phyloP scores from a whole-genome alignment of 2,329 filamentous ascomycete genomes.

The Periconia sp. region DNA sequence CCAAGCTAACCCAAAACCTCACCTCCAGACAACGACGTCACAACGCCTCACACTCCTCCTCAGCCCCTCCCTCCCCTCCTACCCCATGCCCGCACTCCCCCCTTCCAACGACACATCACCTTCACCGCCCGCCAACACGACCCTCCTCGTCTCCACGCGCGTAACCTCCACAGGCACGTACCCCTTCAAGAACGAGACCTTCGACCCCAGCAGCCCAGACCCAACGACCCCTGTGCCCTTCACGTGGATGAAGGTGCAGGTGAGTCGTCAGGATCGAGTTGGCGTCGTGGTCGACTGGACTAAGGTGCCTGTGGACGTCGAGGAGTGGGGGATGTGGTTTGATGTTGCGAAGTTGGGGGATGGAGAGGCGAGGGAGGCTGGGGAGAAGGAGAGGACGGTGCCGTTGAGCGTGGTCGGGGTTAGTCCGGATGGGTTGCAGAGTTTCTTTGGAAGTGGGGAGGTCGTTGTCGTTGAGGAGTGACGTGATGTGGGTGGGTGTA shows the following conservation, averaged over 20 bases:
- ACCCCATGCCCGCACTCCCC: conserved; percentile 46
- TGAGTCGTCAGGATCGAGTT: conserved; percentile 14
- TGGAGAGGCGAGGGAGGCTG: no score
- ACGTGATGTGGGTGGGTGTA: no score
- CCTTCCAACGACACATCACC: conserved; percentile 53
- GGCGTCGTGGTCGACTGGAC: conserved; percentile 23
- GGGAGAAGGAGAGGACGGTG: not conserved
- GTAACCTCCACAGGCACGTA: conserved; percentile 45
- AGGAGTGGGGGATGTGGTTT: conserved; percentile 32
- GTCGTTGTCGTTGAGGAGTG: conserved; percentile 30
- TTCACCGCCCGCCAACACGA: conserved; percentile 36
- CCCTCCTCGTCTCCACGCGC: conserved; percentile 58
- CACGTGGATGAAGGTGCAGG: conserved; percentile 30
- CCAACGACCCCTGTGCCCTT: conserved; percentile 9
- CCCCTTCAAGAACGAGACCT: conserved; percentile 18
- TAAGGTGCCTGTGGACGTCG: conserved; percentile 42
- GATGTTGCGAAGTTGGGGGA: not conserved
- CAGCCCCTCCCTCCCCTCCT: conserved; percentile 7
- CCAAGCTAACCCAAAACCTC: no score
- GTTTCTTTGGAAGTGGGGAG: conserved; percentile 39
- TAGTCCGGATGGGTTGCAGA: conserved; percentile 30
- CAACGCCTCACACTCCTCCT: conserved; percentile 9
- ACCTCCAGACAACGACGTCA: no score
- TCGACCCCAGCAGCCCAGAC: conserved; percentile 1
- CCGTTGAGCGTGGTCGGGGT: conserved; percentile 37